phyloP scores from a whole-genome alignment of 352 stramenopile genomes.

The Achlya hypogyna region DNA sequence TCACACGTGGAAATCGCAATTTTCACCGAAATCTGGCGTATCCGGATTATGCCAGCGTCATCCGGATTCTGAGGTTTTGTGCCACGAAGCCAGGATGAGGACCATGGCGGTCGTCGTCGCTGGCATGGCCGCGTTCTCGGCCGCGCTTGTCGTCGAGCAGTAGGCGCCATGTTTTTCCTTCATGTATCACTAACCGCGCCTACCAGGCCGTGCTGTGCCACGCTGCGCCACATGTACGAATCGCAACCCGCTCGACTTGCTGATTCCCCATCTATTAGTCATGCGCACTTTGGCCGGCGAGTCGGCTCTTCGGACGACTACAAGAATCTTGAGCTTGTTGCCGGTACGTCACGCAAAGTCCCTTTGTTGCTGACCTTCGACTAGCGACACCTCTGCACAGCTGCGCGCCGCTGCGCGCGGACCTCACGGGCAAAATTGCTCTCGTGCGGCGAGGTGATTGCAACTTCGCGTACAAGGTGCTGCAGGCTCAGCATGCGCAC shows the following conservation, averaged over 20 bases:
- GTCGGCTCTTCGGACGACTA: neutral
- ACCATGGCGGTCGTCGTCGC: no score
- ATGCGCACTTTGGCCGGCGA: neutral
- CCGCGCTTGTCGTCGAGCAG: neutral
- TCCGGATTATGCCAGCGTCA: no score
- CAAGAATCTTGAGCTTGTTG: constrained; percentile 3
- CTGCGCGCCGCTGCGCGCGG: neutral
- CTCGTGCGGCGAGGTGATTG: constrained; percentile 5
- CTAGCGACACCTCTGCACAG: constrained; percentile 5
- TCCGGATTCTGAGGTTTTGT: no score
- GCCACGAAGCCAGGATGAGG: no score
- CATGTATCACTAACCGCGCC: neutral
- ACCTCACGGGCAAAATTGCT: constrained; percentile 9
- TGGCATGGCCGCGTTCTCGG: neutral
- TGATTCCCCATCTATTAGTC: neutral
- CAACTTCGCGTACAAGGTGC: constrained; percentile 13
- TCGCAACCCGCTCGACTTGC: neutral
- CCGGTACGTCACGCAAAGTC: neutral
- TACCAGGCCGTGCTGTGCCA: constrained; percentile 4
- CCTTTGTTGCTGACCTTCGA: neutral
- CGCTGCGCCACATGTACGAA: constrained; percentile 4
- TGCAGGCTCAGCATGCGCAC: constrained; percentile 1
- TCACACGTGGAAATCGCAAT: no score
- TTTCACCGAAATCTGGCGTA: no score
- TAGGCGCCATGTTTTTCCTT: neutral